Conservation (phyloP, 352 stramenopile genomes). For the Pseudoperonospora humuli region DNA sequence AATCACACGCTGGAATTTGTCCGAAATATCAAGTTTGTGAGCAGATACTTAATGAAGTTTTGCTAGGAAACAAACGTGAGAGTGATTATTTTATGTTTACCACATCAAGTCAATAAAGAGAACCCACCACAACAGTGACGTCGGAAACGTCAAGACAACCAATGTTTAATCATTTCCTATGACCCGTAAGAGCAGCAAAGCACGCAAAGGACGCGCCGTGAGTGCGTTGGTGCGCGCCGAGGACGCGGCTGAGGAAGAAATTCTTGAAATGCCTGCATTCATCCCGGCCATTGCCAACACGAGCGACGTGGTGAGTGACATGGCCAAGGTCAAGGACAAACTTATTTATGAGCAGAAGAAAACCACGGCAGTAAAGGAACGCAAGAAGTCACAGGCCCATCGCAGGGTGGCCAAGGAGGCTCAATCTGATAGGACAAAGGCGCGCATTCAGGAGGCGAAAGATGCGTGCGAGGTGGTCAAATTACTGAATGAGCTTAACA, state of each 20-base stretch:
- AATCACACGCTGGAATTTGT: not conserved
- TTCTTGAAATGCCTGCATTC: constrained; percentile 74
- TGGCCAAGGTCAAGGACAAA: constrained; percentile 96
- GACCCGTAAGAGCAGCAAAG: too few relatives aligned
- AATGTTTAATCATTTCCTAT: too few relatives aligned
- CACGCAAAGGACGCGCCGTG: constrained; percentile 29
- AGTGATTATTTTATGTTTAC: too few relatives aligned
- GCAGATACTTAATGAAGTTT: too few relatives aligned
- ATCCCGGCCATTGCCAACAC: constrained; percentile 23
- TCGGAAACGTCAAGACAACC: too few relatives aligned
- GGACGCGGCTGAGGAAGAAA: constrained; percentile 70
- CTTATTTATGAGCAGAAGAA: constrained; percentile 99
- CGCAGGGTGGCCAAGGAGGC: constrained; percentile 95
- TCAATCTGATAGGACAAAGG: constrained; percentile 77
- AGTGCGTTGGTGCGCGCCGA: constrained; percentile 62
- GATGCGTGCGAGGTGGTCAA: constrained; percentile 82
- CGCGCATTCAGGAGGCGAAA: constrained; percentile 81
- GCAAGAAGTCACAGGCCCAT: constrained; percentile 96
- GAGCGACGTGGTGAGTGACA: constrained; percentile 41
- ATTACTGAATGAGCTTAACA: constrained; percentile 85
- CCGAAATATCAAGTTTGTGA: not conserved
- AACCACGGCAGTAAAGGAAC: constrained; percentile 96
- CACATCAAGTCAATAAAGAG: too few relatives aligned
- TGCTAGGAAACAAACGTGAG: too few relatives aligned
- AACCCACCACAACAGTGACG: too few relatives aligned